Percentiles rank a stretch among this genome's conserved stretches.
phyloP scores from a whole-genome alignment of 169 alveolate species.

The Cryptosporidium andersoni region DNA sequence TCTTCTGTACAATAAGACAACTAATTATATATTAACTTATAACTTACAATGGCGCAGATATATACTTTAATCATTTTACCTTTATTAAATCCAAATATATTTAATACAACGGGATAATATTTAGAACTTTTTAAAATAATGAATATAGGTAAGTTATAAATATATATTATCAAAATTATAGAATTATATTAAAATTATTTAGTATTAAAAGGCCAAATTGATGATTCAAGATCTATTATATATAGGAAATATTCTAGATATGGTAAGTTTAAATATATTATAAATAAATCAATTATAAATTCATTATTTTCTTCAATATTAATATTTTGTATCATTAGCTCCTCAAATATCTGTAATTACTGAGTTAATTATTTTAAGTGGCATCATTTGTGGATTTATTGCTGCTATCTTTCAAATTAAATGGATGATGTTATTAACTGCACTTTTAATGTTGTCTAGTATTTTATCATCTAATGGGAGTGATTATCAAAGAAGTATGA shows the following conservation, averaged over 20 bases:
- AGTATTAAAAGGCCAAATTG: slow-evolving; percentile 6
- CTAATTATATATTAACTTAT: background rate
- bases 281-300: background rate
- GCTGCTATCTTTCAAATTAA: slow-evolving; percentile 59
- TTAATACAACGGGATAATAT: no score
- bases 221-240: slow-evolving; percentile 30
- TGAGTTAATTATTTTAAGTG: slow-evolving; percentile 46
- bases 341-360: slow-evolving; percentile 30
- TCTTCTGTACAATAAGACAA: no score
- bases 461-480: slow-evolving; percentile 48
- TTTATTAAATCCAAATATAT: no score
- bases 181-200: background rate
- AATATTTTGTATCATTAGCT: slow-evolving; percentile 3
- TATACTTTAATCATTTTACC: no score
- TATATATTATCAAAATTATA: no score
- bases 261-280: slow-evolving; percentile 25
- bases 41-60: background rate
- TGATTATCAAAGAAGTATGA: slow-evolving; percentile 34
- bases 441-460: slow-evolving; percentile 36
- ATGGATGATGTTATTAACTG: slow-evolving; percentile 12
- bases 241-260: slow-evolving; percentile 2
- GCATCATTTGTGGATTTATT: slow-evolving; percentile 32
- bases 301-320: background rate
- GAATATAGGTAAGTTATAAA: no score
- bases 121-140: no score